Percentiles rank a stretch among this genome's conserved stretches.
phyloP scores from a whole-genome alignment of 2,329 filamentous ascomycete species.

The Akanthomyces dipterigenus region DNA sequence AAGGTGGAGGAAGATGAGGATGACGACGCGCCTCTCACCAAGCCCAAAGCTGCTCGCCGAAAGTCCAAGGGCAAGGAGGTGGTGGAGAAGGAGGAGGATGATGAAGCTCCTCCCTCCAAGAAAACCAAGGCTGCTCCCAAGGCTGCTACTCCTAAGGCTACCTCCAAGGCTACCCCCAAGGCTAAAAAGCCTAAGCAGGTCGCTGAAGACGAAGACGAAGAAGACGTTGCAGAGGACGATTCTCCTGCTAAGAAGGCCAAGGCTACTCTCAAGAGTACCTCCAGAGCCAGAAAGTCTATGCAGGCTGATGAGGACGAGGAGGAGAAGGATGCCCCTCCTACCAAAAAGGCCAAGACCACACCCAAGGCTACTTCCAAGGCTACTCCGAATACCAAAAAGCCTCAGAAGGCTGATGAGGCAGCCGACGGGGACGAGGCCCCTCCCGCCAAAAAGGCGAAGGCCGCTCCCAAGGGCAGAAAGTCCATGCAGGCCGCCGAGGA shows the following conservation, averaged over 20 bases:
- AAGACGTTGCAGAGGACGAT: slow-evolving; percentile 15
- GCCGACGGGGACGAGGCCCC: slow-evolving; percentile 18
- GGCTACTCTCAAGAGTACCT: not conserved
- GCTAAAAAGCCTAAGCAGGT: slow-evolving; percentile 1
- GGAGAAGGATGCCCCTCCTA: slow-evolving; percentile 17
- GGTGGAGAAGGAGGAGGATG: slow-evolving; percentile 15
- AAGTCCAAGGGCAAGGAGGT: slow-evolving; percentile 15
- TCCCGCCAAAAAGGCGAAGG: slow-evolving; percentile 16
- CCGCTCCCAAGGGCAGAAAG: slow-evolving; percentile 14
- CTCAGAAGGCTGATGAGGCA: not conserved
- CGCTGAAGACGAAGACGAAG: not conserved
- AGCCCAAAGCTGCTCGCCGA: slow-evolving; percentile 16
- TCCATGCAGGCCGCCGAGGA: slow-evolving; percentile 17
- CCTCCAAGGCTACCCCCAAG: not conserved
- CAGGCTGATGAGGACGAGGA: slow-evolving; percentile 14
- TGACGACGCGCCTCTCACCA: not conserved
- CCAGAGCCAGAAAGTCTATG: not conserved
- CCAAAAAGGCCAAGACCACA: slow-evolving; percentile 14
- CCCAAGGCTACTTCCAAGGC: not conserved
- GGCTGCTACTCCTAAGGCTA: not conserved
- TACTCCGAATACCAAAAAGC: not conserved
- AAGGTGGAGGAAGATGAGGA: not conserved
- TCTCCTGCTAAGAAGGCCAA: slow-evolving; percentile 17
- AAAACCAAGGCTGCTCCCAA: not conserved
- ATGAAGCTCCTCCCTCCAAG: slow-evolving; percentile 17